These are phyloP conservation scores for Talaromyces adpressus DNA, from an alignment of 495 filamentous ascomycete species.

Conservation along the genomic window DNA sequence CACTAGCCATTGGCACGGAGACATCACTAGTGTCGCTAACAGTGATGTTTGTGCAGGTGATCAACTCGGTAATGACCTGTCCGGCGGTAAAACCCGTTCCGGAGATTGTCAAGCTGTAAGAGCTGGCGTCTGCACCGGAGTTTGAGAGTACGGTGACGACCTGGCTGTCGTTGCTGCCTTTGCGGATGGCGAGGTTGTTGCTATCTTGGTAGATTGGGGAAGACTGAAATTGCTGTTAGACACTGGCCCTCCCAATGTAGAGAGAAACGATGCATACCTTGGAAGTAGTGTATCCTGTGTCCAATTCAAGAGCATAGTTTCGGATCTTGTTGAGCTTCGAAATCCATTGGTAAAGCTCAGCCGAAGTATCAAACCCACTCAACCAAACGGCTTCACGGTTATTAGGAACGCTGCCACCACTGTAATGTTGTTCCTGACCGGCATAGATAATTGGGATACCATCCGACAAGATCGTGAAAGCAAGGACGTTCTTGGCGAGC, in stretches of 20 bases:
- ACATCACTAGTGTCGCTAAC: slow-evolving; percentile 26
- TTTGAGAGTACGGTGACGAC: slow-evolving; percentile 58
- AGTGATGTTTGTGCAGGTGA: slow-evolving; percentile 34
- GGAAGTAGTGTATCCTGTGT: slow-evolving; percentile 42
- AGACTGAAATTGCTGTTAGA: background rate
- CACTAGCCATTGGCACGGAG: slow-evolving; percentile 28
- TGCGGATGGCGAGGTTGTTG: slow-evolving; percentile 56
- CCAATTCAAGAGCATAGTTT: slow-evolving; percentile 42
- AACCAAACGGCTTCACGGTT: slow-evolving; percentile 77
- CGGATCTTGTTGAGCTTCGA: slow-evolving; percentile 53
- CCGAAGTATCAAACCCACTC: slow-evolving; percentile 51
- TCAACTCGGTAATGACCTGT: slow-evolving; percentile 32
- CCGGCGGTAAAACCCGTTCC: slow-evolving; percentile 32
- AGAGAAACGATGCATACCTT: slow-evolving; percentile 18
- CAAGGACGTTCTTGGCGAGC: slow-evolving; percentile 60
- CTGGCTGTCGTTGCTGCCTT: slow-evolving; percentile 48
- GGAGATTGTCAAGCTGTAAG: slow-evolving; percentile 39
- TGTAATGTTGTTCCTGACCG: slow-evolving; percentile 72
- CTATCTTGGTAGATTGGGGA: slow-evolving; percentile 49
- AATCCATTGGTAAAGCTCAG: slow-evolving; percentile 59
- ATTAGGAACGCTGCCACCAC: slow-evolving; percentile 52
- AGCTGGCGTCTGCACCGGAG: slow-evolving; percentile 36
- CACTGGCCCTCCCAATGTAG: background rate
- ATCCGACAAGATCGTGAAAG: slow-evolving; percentile 65
- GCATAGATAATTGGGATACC: slow-evolving; percentile 60